Conservation (phyloP, 2,329 filamentous ascomycete species). For the Pseudogymnoascus sp. region DNA sequence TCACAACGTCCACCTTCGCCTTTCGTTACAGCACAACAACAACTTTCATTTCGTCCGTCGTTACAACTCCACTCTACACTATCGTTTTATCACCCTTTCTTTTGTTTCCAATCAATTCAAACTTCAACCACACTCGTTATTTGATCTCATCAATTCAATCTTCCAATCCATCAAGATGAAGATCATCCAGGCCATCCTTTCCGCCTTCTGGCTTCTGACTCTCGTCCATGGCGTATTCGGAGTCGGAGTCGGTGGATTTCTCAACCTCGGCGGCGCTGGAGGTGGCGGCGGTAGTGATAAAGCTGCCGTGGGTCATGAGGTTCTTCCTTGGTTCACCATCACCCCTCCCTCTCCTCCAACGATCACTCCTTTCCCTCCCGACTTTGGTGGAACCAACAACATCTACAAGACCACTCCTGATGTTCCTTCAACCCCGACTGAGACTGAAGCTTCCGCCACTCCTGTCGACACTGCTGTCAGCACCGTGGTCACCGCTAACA, state of each 20-base stretch:
- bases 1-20: not conserved
- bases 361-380: constrained; percentile 30
- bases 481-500: constrained; percentile 5
- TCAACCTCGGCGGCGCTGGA: constrained; percentile 19
- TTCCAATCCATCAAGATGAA: constrained; percentile 25
- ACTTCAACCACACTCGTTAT: not conserved
- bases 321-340: constrained; percentile 28
- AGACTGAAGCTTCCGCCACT: constrained; percentile 37
- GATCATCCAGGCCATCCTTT: constrained; percentile 21
- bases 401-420: constrained; percentile 29
- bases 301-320: constrained; percentile 6
- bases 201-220: constrained; percentile 26
- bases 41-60: not conserved
- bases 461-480: constrained; percentile 16
- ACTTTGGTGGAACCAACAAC: constrained; percentile 32
- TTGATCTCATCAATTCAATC: constrained; percentile 2
- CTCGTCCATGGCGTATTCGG: constrained; percentile 17
- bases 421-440: constrained; percentile 48
- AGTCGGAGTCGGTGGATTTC: constrained; percentile 5
- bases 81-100: not conserved
- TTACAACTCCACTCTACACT: not conserved
- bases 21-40: not conserved
- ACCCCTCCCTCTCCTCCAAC: constrained; percentile 37
- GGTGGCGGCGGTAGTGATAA: constrained; percentile 29
- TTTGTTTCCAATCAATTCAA: not conserved